Evolutionary conservation across 495 filamentous ascomycete genomes (phyloP).

Genomic region (Aspergillus avenaceus): DNA sequence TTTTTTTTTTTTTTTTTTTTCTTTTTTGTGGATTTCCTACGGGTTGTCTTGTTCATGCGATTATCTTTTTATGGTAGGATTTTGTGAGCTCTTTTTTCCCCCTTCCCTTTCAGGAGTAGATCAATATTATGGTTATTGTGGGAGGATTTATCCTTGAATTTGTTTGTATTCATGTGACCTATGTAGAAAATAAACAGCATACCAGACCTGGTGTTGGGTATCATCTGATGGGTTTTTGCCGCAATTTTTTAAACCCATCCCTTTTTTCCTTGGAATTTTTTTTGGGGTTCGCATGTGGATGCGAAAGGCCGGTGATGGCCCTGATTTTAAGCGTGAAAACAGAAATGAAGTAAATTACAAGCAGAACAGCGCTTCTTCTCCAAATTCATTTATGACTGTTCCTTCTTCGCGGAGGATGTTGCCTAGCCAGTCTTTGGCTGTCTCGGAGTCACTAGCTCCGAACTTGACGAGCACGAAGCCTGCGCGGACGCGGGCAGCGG

Average conservation of each 20-base stretch:
- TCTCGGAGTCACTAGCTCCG: slow-evolving; percentile 57
- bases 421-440: slow-evolving; percentile 58
- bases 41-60: neutral
- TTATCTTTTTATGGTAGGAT: slow-evolving; percentile 5
- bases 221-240: neutral
- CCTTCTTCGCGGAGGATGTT: slow-evolving; percentile 54
- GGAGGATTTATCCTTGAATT: neutral
- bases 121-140: neutral
- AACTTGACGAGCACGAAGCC: slow-evolving; percentile 91
- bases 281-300: neutral
- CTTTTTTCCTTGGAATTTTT: neutral
- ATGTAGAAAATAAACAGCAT: neutral
- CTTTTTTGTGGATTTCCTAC: slow-evolving; percentile 4
- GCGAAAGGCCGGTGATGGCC: neutral
- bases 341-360: slow-evolving; percentile 27
- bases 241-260: neutral
- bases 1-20: slow-evolving; percentile 6
- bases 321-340: neutral
- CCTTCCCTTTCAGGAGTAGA: neutral
- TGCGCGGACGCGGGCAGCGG: slow-evolving; percentile 68
- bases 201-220: slow-evolving; percentile 1
- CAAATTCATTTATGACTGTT: slow-evolving; percentile 54
- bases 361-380: slow-evolving; percentile 59
- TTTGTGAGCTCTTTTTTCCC: slow-evolving; percentile 4
- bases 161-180: neutral